These are phyloP conservation scores for Fusarium sp. DNA, from an alignment of 2,329 filamentous ascomycete species.

Conservation along the genomic window DNA sequence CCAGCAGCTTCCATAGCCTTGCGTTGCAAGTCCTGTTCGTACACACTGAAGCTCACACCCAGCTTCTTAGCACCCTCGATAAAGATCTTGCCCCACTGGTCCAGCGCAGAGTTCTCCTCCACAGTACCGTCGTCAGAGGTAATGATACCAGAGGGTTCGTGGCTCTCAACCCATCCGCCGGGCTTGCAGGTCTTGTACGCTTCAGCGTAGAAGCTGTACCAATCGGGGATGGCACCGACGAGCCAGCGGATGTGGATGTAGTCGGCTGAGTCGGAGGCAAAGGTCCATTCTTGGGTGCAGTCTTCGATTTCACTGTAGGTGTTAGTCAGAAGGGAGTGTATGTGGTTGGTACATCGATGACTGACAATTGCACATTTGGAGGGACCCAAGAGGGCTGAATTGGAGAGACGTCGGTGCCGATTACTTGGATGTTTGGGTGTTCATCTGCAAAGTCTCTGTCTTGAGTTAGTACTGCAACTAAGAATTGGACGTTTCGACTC, in stretches of 20 bases:
- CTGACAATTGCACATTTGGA: slow-evolving; percentile 12
- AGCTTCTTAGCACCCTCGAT: slow-evolving; percentile 18
- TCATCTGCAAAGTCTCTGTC: slow-evolving; percentile 15
- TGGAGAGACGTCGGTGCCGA: slow-evolving; percentile 18
- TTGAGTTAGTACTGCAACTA: not conserved
- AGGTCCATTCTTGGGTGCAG: slow-evolving; percentile 23
- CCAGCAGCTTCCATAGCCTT: slow-evolving; percentile 20
- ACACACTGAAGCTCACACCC: not conserved
- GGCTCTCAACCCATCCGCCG: slow-evolving; percentile 10
- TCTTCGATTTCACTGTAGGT: slow-evolving; percentile 7
- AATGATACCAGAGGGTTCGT: slow-evolving; percentile 3
- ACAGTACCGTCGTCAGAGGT: slow-evolving; percentile 13
- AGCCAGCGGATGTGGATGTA: slow-evolving; percentile 24
- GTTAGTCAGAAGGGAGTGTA: not conserved
- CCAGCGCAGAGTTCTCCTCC: slow-evolving; percentile 9
- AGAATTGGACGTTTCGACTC: fast-evolving
- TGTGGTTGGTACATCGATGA: fast-evolving
- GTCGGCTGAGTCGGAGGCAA: slow-evolving; percentile 9
- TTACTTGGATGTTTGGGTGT: slow-evolving; percentile 3
- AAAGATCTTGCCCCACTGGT: slow-evolving; percentile 18
- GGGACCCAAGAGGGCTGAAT: slow-evolving; percentile 12
- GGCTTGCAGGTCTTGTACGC: slow-evolving; percentile 20
- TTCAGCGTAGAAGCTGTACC: slow-evolving; percentile 8
- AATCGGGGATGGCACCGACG: slow-evolving; percentile 3
- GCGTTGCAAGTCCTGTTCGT: slow-evolving; percentile 3